These are phyloP conservation scores for Apiospora kogelbergensis DNA, from an alignment of 2,329 filamentous ascomycete genomes.

Conservation along the genomic window DNA sequence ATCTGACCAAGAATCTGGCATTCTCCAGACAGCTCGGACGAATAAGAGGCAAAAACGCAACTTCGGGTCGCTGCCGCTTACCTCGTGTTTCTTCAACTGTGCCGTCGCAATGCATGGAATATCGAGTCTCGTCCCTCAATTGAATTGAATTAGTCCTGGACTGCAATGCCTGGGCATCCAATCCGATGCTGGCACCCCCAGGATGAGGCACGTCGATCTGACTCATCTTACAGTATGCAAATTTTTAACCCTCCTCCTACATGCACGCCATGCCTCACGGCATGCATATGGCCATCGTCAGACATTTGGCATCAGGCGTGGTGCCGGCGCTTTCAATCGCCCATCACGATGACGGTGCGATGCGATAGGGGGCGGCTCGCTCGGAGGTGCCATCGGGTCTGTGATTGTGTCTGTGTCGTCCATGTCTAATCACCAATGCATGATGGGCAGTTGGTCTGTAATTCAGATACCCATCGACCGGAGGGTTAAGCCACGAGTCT, in stretches of 20 bases:
- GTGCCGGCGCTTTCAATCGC: neutral
- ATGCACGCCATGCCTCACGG: neutral
- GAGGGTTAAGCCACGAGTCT: neutral
- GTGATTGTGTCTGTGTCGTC: neutral
- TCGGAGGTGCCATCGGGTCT: neutral
- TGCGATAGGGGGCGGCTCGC: neutral
- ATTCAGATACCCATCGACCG: neutral
- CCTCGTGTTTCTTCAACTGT: neutral
- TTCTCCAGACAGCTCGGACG: neutral
- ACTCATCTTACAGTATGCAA: neutral
- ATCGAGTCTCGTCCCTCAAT: neutral
- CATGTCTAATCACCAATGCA: constrained; percentile 1
- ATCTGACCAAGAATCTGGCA: constrained; percentile 1
- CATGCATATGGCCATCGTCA: neutral
- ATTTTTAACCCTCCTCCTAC: neutral
- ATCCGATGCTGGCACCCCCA: neutral
- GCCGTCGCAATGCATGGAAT: neutral
- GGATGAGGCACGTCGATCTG: neutral
- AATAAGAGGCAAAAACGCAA: neutral
- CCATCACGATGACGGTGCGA: neutral
- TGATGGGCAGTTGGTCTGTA: neutral
- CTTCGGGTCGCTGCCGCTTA: neutral
- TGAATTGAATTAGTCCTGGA: neutral
- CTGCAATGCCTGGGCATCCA: neutral
- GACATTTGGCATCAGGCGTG: neutral